A percentile compares a stretch with the other conserved stretches of the same genome.
These are phyloP conservation scores for Aspergillus ostianus DNA, from an alignment of 495 filamentous ascomycete species.

Conservation along the genomic window DNA sequence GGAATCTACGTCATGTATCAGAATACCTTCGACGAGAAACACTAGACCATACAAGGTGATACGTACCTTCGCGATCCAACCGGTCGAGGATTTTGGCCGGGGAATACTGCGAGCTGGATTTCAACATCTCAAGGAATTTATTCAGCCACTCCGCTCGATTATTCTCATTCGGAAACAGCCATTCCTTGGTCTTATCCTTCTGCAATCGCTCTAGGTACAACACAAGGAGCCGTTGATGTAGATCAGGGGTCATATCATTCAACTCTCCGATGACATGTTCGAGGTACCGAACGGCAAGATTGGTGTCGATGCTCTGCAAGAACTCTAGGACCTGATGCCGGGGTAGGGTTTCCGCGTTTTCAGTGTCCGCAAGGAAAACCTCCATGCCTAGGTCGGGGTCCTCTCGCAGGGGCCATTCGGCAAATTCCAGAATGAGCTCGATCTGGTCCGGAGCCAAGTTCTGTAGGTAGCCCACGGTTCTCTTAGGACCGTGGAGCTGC, in stretches of 20 bases:
- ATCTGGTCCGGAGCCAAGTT: constrained; percentile 82
- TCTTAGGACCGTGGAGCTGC: constrained; percentile 73
- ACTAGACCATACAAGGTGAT: neutral
- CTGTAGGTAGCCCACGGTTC: constrained; percentile 88
- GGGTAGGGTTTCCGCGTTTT: constrained; percentile 89
- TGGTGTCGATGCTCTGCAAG: constrained; percentile 62
- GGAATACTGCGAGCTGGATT: constrained; percentile 75
- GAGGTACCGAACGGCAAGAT: constrained; percentile 77
- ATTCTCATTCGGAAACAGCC: constrained; percentile 42
- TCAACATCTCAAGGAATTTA: constrained; percentile 72
- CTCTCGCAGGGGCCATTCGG: constrained; percentile 76
- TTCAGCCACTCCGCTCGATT: constrained; percentile 56
- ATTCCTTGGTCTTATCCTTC: constrained; percentile 31
- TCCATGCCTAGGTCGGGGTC: constrained; percentile 87
- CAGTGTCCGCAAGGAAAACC: constrained; percentile 87
- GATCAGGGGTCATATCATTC: constrained; percentile 77
- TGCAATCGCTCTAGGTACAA: constrained; percentile 69
- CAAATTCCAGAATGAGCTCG: constrained; percentile 88
- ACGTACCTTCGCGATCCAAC: constrained; percentile 75
- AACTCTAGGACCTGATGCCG: constrained; percentile 72
- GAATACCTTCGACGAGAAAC: neutral
- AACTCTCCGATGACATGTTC: constrained; percentile 89
- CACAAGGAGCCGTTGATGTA: constrained; percentile 80
- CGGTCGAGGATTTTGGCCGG: constrained; percentile 69
- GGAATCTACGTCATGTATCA: constrained; percentile 54